These are phyloP conservation scores for Rosa hybrid DNA, from an alignment of 331 rosid species.

Conservation along the genomic window DNA sequence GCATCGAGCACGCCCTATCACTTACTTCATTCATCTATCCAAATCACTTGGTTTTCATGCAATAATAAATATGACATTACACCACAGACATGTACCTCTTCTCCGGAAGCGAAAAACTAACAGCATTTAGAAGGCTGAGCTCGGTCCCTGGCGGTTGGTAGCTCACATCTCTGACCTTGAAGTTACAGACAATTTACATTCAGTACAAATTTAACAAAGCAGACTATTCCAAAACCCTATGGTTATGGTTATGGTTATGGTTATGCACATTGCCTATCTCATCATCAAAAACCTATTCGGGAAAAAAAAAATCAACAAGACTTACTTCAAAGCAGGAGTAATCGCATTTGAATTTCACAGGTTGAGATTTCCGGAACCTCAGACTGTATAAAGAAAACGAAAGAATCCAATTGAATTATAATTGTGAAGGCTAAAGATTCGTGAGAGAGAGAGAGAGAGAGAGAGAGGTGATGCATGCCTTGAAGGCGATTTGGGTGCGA, in stretches of 20 bases:
- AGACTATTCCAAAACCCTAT: not conserved
- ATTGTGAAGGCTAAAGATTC: not conserved
- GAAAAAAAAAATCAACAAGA: not conserved
- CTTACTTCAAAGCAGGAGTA: conserved; percentile 61
- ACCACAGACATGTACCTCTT: conserved; percentile 48
- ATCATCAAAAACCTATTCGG: not conserved
- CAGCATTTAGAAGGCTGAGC: conserved; percentile 60
- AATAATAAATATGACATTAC: conserved; percentile 9
- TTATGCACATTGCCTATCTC: not conserved
- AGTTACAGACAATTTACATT: conserved; percentile 7
- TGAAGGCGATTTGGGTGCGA: conserved; percentile 14
- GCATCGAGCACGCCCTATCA: not conserved
- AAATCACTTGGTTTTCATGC: not conserved
- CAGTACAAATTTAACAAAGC: not conserved
- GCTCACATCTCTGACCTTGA: conserved; percentile 72
- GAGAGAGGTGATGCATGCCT: not conserved
- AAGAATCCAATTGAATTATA: not conserved
- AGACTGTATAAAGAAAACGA: conserved; percentile 17
- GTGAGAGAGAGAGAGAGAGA: not conserved
- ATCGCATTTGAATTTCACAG: conserved; percentile 36
- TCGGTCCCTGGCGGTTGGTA: conserved; percentile 90
- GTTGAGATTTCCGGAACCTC: conserved; percentile 30
- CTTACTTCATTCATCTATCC: too few species aligned
- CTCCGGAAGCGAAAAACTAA: conserved; percentile 77
- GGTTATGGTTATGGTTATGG: not conserved